Conservation (phyloP, 192 early-diverging fungal genomes). For the Obelidium mucronatum region DNA sequence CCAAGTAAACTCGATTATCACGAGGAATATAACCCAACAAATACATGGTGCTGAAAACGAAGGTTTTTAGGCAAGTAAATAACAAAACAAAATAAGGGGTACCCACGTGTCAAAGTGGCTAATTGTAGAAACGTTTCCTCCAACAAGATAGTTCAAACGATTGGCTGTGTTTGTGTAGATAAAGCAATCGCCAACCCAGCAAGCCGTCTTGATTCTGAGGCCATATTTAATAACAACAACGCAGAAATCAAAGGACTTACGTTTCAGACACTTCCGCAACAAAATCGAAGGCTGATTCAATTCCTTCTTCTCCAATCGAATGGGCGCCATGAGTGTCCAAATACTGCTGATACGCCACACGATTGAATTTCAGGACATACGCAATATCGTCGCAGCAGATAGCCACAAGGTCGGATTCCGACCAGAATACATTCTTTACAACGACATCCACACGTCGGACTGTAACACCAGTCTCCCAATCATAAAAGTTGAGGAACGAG, state of each 20-base stretch:
- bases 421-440: conserved; percentile 91
- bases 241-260: conserved; percentile 42
- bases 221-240: conserved; percentile 1
- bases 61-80: neutral
- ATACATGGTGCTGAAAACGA: conserved; percentile 73
- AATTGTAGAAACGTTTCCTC: conserved; percentile 91
- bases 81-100: too few relatives aligned
- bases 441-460: conserved; percentile 96
- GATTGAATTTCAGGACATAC: conserved; percentile 94
- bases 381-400: conserved; percentile 94
- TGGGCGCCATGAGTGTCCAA: conserved; percentile 71
- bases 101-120: conserved; percentile 93
- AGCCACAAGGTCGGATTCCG: conserved; percentile 90
- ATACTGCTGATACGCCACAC: conserved; percentile 80
- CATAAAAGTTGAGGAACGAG: conserved; percentile 92
- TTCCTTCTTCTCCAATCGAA: conserved; percentile 85
- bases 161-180: conserved; percentile 94
- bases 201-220: conserved; percentile 85
- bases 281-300: conserved; percentile 96
- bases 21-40: conserved; percentile 93
- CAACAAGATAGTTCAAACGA: conserved; percentile 96
- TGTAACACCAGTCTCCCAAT: conserved; percentile 93
- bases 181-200: conserved; percentile 99
- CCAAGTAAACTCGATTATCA: conserved; percentile 93
- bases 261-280: conserved; percentile 89